Conservation (phyloP, 2,329 filamentous ascomycete species). For the Aspergillus vadensis region DNA sequence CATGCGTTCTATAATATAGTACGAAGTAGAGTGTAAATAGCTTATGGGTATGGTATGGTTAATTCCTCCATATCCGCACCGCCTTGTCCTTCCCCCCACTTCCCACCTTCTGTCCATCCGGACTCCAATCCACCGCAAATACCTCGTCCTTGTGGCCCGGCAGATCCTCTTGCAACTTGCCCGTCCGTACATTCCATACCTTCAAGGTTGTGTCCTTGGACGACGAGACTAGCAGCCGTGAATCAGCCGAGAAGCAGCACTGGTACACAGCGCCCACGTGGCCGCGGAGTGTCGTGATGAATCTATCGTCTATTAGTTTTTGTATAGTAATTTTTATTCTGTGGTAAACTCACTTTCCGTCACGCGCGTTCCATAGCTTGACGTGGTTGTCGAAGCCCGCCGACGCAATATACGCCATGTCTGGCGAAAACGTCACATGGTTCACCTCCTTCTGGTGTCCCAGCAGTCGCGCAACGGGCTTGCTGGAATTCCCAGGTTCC, state of each 20-base stretch:
- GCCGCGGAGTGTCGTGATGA: slow-evolving; percentile 82
- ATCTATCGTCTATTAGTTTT: slow-evolving; percentile 51
- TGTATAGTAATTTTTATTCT: background rate
- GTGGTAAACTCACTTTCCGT: slow-evolving; percentile 53
- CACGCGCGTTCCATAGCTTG: slow-evolving; percentile 83
- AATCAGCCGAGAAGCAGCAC: slow-evolving; percentile 89
- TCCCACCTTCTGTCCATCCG: slow-evolving; percentile 82
- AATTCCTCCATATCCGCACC: slow-evolving; percentile 67
- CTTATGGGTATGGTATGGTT: slow-evolving; percentile 2
- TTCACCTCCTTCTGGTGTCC: slow-evolving; percentile 98
- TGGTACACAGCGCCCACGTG: slow-evolving; percentile 93
- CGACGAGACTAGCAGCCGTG: slow-evolving; percentile 79
- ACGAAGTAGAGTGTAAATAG: background rate
- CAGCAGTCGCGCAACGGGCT: slow-evolving; percentile 83
- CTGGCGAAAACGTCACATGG: slow-evolving; percentile 90
- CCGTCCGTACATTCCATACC: slow-evolving; percentile 87
- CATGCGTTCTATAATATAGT: background rate
- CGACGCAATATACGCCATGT: slow-evolving; percentile 83
- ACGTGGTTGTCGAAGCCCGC: slow-evolving; percentile 93
- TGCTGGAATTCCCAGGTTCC: slow-evolving; percentile 76
- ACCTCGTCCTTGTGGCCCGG: slow-evolving; percentile 92
- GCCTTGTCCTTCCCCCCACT: slow-evolving; percentile 92
- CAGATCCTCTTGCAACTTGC: slow-evolving; percentile 78
- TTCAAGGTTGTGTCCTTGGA: slow-evolving; percentile 94
- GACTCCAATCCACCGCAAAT: slow-evolving; percentile 92